Evolutionary conservation across 1,139 yeast genomes (phyloP).

Genomic region (Blastobotrys apis): DNA sequence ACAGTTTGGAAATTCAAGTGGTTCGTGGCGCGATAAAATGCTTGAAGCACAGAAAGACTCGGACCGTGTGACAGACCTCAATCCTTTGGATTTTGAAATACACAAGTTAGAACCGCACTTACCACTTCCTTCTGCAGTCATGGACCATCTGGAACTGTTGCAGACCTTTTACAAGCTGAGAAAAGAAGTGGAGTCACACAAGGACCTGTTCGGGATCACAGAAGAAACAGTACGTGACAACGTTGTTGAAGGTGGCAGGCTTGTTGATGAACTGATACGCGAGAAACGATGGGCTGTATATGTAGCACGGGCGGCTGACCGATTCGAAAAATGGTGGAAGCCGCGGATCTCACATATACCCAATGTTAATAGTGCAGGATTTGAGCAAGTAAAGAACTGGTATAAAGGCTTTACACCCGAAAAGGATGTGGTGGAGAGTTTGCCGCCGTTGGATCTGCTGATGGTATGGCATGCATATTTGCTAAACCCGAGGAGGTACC

Average conservation of each 20-base stretch:
- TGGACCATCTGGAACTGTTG: slow-evolving; percentile 9
- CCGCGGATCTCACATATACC: slow-evolving; percentile 5
- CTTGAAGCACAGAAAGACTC: no score
- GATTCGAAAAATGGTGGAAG: slow-evolving; percentile 35
- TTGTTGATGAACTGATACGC: neutral
- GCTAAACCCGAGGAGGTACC: slow-evolving; percentile 34
- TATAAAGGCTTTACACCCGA: neutral
- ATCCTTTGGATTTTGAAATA: no score
- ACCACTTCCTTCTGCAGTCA: no score
- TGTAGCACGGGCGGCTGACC: slow-evolving; percentile 34
- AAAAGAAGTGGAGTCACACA: neutral
- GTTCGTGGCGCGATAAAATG: no score
- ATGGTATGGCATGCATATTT: slow-evolving; percentile 43
- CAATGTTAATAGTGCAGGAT: neutral
- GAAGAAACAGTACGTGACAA: neutral
- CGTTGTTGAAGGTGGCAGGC: neutral
- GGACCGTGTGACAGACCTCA: no score
- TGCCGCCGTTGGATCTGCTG: slow-evolving; percentile 41
- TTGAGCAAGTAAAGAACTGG: neutral
- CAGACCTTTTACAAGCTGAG: slow-evolving; percentile 6
- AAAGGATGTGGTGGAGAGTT: neutral
- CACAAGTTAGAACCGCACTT: no score
- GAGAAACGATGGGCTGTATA: slow-evolving; percentile 37
- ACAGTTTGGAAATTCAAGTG: no score
- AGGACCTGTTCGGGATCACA: neutral